phyloP scores from a whole-genome alignment of 1,284 basidiomycete genomes.

The Cryptococcus maquisensis region DNA sequence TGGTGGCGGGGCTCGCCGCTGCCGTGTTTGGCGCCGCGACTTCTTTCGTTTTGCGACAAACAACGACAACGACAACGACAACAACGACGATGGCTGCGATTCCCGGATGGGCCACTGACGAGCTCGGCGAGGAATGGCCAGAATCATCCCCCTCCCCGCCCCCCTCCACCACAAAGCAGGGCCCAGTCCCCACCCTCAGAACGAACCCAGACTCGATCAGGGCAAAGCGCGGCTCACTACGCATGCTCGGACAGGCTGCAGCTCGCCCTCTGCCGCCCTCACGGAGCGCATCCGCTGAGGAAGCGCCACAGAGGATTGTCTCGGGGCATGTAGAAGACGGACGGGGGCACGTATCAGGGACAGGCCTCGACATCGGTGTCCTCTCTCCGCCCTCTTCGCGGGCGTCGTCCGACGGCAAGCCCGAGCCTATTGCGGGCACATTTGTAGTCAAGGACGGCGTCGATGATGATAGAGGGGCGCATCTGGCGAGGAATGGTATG shows the following conservation, averaged over 20 bases:
- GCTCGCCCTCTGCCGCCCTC: conserved; percentile 33
- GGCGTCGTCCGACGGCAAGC: conserved; percentile 18
- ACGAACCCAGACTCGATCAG: conserved; percentile 22
- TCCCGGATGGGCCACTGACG: conserved; percentile 73
- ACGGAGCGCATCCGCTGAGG: conserved; percentile 1
- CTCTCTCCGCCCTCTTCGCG: conserved; percentile 17
- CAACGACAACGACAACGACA: conserved; percentile 7
- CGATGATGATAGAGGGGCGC: conserved; percentile 54
- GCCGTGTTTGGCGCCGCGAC: conserved; percentile 13
- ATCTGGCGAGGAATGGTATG: conserved; percentile 37
- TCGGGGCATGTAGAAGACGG: conserved; percentile 21
- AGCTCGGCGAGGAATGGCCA: conserved; percentile 73
- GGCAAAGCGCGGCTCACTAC: conserved; percentile 39
- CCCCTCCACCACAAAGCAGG: conserved; percentile 27
- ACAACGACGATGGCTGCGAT: conserved; percentile 19
- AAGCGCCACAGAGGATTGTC: conserved; percentile 7
- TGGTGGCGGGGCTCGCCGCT: not conserved
- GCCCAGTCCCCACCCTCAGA: conserved; percentile 40
- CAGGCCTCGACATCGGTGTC: conserved; percentile 8
- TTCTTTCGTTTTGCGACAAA: conserved; percentile 7
- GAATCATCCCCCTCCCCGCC: conserved; percentile 55
- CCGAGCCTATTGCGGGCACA: conserved; percentile 60
- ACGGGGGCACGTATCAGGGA: conserved; percentile 9
- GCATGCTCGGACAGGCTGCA: conserved; percentile 34
- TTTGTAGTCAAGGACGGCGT: conserved; percentile 72